Evolutionary conservation across 1,284 basidiomycete species (phyloP), one percentile per base, ranked within the genome.

Genomic region (Cerrena zonata): DNA sequence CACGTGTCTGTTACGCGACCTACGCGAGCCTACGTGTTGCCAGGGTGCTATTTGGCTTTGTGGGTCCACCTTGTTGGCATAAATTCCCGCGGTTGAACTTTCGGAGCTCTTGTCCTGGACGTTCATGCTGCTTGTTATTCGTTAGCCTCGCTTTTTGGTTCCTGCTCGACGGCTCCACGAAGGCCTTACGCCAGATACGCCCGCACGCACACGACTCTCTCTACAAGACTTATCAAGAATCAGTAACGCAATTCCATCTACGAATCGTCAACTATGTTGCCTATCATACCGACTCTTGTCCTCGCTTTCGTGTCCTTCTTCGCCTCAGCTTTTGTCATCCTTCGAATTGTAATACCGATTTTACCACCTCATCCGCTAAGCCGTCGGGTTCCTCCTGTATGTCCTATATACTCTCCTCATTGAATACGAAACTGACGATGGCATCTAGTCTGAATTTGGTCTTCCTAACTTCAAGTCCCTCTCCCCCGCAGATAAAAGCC

Each of bases 291-390:
- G 41, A 74, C 82, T 48, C 71, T 89, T 60, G 74, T 73, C 46
- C 77, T 88, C 58, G 77, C 79, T 64, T 75, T 87, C 61, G 53
- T 84, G 58, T 87, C 85, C 46, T 83, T 87, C 68, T 63, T 80
- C 60, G 77, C 74, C 62, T 87, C 86, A 50, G 79, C 75, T 60
- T 86, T 85, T 61, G 76, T 86, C 60, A 79, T 88, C 68, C 76
- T 87, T 59, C 80, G 82, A 61, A 81, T 84, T 62, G 62, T 86
- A 59, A 72, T 86, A 61, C 83, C 86, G 53, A 80, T 86, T 62
- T 65, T 87, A 51, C 84, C 84, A 36, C 80, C 82, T 50, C 76
- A 80, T 60, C 81, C 83, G 39, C 71, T 86, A 62, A 85, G 81
- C 67, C 77, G 77, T 69, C 80, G 80, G 59, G 81, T 84, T 61